Percentiles rank a stretch among this genome's conserved stretches.
phyloP scores from a whole-genome alignment of 495 filamentous ascomycete species.

The Aspergillus nidulans region DNA sequence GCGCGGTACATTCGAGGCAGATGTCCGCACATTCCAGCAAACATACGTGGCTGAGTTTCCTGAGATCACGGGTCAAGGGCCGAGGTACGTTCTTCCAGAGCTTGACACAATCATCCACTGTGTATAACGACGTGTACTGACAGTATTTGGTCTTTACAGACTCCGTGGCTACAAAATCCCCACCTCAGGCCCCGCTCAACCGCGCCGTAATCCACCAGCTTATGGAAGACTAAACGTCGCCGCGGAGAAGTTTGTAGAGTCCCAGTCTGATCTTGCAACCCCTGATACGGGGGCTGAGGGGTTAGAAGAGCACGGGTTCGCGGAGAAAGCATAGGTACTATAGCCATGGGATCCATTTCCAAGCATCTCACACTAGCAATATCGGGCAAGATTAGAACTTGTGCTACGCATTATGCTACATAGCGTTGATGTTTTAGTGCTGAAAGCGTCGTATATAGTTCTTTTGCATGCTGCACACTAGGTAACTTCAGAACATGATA shows the following conservation, averaged over 20 bases:
- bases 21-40: slow-evolving; percentile 50
- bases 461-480: no score
- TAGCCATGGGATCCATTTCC: no score
- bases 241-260: slow-evolving; percentile 47
- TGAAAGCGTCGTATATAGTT: no score
- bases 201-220: slow-evolving; percentile 62
- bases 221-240: slow-evolving; percentile 56
- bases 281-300: slow-evolving; percentile 47
- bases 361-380: no score
- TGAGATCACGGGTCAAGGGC: slow-evolving; percentile 67
- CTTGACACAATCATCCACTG: no score
- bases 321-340: slow-evolving; percentile 34
- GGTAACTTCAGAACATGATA: no score
- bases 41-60: slow-evolving; percentile 68
- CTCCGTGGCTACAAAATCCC: slow-evolving; percentile 83
- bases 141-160: slow-evolving; percentile 25
- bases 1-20: slow-evolving; percentile 58
- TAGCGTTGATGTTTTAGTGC: no score
- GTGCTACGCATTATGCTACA: no score
- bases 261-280: slow-evolving; percentile 44
- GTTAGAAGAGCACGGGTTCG: slow-evolving; percentile 60
- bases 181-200: slow-evolving; percentile 56
- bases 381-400: no score
- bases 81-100: slow-evolving; percentile 52
- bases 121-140: no score